Evolutionary conservation across 2,329 filamentous ascomycete species (phyloP).

Genomic region (Curvularia hawaiiensis): DNA sequence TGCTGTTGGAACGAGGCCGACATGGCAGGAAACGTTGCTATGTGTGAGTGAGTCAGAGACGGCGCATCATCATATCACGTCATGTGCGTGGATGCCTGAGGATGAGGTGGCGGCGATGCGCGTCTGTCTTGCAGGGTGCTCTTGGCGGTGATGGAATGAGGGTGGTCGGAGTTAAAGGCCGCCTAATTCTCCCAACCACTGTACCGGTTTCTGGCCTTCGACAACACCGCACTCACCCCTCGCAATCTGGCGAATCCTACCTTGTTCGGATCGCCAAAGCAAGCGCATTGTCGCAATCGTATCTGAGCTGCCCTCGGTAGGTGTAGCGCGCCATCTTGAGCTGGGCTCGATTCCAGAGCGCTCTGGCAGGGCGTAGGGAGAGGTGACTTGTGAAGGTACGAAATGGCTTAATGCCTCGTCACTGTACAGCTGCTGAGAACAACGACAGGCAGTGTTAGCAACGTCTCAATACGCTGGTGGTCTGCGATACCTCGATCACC

Average conservation of each 20-base stretch:
- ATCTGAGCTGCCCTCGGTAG: background rate
- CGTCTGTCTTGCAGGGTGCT: slow-evolving; percentile 4
- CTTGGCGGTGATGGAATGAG: slow-evolving; percentile 17
- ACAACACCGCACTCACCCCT: slow-evolving; percentile 7
- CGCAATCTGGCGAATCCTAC: background rate
- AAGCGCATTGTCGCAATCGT: slow-evolving; percentile 5
- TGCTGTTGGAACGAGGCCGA: background rate
- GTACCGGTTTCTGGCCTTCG: slow-evolving; percentile 7
- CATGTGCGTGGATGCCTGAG: slow-evolving; percentile 3
- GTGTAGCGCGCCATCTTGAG: slow-evolving; percentile 7
- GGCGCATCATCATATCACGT: slow-evolving; percentile 17
- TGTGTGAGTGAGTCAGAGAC: slow-evolving; percentile 20
- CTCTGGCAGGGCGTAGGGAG: slow-evolving; percentile 8
- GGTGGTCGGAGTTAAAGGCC: slow-evolving; percentile 27
- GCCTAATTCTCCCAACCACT: slow-evolving; percentile 20
- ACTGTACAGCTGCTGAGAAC: slow-evolving; percentile 10
- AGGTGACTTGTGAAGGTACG: slow-evolving; percentile 12
- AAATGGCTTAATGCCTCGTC: slow-evolving; percentile 1
- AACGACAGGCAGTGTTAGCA: background rate
- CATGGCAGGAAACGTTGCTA: background rate
- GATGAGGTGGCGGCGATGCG: slow-evolving; percentile 11
- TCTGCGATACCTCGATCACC: background rate
- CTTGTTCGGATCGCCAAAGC: slow-evolving; percentile 11
- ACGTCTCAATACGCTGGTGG: background rate
- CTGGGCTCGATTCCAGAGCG: slow-evolving; percentile 4